Evolutionary conservation across 257 asterid genomes (phyloP).

Genomic region (Ilex aquifolium): DNA sequence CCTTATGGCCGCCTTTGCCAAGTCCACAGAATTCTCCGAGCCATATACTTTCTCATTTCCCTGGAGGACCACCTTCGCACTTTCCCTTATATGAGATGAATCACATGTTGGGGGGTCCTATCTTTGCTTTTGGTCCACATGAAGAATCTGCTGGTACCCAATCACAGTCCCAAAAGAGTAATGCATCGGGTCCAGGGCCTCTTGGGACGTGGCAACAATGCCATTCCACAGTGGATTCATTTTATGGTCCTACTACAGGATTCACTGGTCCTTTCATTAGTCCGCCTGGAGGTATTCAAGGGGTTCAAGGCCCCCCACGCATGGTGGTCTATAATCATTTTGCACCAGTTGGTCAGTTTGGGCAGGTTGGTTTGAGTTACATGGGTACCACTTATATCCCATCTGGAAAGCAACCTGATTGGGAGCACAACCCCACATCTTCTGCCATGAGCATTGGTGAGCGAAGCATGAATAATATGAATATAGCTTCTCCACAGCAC

Average conservation of each 20-base stretch:
- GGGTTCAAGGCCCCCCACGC: conserved; percentile 90
- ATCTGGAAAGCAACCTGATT: conserved; percentile 87
- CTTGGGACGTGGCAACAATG: conserved; percentile 80
- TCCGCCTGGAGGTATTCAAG: conserved; percentile 59
- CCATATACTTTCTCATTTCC: conserved; percentile 80
- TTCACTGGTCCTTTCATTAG: conserved; percentile 71
- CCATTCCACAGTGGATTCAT: conserved; percentile 82
- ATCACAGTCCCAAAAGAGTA: conserved; percentile 58
- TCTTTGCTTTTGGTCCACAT: conserved; percentile 70
- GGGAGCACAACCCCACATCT: conserved; percentile 64
- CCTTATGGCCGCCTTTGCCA: conserved; percentile 83
- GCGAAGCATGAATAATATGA: conserved; percentile 49
- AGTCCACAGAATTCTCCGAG: conserved; percentile 72
- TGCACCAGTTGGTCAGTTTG: conserved; percentile 95
- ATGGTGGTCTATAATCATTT: conserved; percentile 98
- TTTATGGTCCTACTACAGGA: conserved; percentile 79
- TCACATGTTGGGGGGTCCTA: conserved; percentile 79
- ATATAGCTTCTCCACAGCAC: conserved; percentile 46
- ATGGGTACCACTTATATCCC: conserved; percentile 95
- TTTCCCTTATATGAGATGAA: conserved; percentile 92
- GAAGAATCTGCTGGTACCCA: conserved; percentile 66
- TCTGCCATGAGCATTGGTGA: conserved; percentile 53
- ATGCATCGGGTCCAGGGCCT: conserved; percentile 58
- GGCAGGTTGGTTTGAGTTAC: conserved; percentile 95
- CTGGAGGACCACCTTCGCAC: conserved; percentile 81